phyloP scores from a whole-genome alignment of 169 alveolate species.

The Plasmodium falciparum region DNA sequence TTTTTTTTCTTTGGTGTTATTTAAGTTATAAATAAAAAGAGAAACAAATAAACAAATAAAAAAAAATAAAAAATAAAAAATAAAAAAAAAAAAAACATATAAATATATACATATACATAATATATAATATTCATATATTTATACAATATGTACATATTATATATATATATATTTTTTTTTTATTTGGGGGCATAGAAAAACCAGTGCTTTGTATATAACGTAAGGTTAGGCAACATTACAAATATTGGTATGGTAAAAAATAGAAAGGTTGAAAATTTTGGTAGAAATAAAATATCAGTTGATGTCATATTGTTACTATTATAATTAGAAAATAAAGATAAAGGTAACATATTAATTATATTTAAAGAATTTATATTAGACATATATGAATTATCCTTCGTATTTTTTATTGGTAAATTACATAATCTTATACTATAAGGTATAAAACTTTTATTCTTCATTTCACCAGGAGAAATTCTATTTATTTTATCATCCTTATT shows the following conservation, averaged over 20 bases:
- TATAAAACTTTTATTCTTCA: constrained; percentile 15
- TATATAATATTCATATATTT: not conserved
- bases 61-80: too few relatives aligned
- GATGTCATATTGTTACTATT: constrained; percentile 75
- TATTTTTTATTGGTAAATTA: constrained; percentile 58
- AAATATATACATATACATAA: too few relatives aligned
- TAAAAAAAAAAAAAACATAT: too few relatives aligned
- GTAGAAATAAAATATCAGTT: constrained; percentile 66
- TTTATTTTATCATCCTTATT: constrained; percentile 2
- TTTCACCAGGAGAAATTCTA: constrained; percentile 9
- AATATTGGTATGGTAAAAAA: constrained; percentile 75
- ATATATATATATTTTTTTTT: not conserved
- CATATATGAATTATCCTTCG: constrained; percentile 65
- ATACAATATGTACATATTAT: not conserved
- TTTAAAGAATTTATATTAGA: constrained; percentile 69
- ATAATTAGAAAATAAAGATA: constrained; percentile 68
- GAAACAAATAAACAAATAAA: not conserved
- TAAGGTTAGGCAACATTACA: constrained; percentile 63
- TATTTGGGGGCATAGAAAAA: constrained; percentile 74
- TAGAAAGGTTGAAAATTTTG: constrained; percentile 65
- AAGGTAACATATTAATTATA: constrained; percentile 43
- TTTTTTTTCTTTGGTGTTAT: too few relatives aligned
- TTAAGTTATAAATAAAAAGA: not conserved
- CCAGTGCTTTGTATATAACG: constrained; percentile 74
- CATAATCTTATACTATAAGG: constrained; percentile 64